phyloP scores from a whole-genome alignment of 192 early-diverging fungal species.

The Podila epicladia region DNA sequence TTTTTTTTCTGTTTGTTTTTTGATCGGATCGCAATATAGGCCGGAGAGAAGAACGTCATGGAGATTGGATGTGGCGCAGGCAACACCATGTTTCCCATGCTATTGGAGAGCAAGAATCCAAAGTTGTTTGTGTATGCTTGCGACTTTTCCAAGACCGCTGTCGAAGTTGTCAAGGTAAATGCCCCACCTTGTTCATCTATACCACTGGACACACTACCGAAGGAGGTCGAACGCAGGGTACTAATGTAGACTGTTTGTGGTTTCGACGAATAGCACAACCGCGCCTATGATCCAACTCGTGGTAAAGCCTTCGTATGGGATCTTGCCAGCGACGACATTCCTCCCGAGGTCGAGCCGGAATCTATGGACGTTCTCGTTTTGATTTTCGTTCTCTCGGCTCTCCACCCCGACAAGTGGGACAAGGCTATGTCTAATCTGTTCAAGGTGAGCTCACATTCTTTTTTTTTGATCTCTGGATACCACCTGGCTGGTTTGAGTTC shows the following conservation, averaged over 20 bases:
- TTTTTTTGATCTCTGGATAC: too few species aligned
- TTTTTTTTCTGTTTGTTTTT: neutral
- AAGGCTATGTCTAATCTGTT: slow-evolving; percentile 84
- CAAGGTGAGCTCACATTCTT: slow-evolving; percentile 53
- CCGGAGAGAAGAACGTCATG: slow-evolving; percentile 68
- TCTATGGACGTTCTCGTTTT: slow-evolving; percentile 91
- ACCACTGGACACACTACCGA: too few species aligned
- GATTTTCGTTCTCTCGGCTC: slow-evolving; percentile 95
- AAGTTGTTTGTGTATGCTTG: slow-evolving; percentile 89
- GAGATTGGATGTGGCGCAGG: slow-evolving; percentile 99
- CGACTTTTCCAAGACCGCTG: slow-evolving; percentile 90
- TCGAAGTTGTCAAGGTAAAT: slow-evolving; percentile 85
- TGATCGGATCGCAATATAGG: slow-evolving; percentile 25
- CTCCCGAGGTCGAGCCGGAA: slow-evolving; percentile 72
- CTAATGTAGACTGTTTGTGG: too few species aligned
- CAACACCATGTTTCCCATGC: slow-evolving; percentile 92
- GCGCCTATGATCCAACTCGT: slow-evolving; percentile 70
- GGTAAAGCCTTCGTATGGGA: slow-evolving; percentile 96
- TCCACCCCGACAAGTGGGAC: slow-evolving; percentile 87
- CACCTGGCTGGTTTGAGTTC: too few species aligned
- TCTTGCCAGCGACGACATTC: slow-evolving; percentile 78
- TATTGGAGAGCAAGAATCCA: slow-evolving; percentile 74
- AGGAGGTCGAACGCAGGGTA: too few species aligned
- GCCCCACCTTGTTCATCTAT: neutral
- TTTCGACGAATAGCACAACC: slow-evolving; percentile 50